Evolutionary conservation across 345 rosid genomes (phyloP).

Genomic region (Xanthoceras sorbifolium): DNA sequence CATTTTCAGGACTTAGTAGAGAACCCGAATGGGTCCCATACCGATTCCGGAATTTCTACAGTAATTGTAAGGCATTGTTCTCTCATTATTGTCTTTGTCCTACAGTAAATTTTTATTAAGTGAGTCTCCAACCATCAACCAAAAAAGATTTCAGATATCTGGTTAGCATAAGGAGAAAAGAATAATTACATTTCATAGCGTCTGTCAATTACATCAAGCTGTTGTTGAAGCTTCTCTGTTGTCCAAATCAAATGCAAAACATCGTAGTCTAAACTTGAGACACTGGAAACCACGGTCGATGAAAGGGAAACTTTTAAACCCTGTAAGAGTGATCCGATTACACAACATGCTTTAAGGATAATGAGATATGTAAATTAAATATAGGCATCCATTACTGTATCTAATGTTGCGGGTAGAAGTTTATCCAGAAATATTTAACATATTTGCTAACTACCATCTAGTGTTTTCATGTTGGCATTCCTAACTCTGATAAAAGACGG

Average conservation of each 20-base stretch:
- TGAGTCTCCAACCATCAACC: background rate
- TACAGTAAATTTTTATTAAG: background rate
- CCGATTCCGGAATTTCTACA: background rate
- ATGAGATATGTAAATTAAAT: background rate
- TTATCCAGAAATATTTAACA: background rate
- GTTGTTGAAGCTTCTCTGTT: constrained; percentile 81
- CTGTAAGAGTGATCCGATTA: constrained; percentile 41
- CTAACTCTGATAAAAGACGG: background rate
- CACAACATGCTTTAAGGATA: background rate
- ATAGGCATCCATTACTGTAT: background rate
- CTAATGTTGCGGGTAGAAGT: background rate
- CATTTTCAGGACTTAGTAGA: background rate
- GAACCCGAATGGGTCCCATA: background rate
- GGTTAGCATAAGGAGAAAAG: constrained; percentile 12
- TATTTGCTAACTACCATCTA: background rate
- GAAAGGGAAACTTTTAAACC: constrained; percentile 82
- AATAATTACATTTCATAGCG: constrained; percentile 62
- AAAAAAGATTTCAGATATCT: background rate
- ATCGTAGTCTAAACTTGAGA: constrained; percentile 70
- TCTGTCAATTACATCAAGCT: constrained; percentile 64
- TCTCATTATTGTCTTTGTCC: background rate
- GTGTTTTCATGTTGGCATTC: background rate
- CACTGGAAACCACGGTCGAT: constrained; percentile 43
- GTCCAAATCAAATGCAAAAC: constrained; percentile 77
- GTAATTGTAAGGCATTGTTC: background rate